Percentiles rank a stretch among this genome's conserved stretches.
These are phyloP conservation scores for Geotrichum restrictum DNA, from an alignment of 1,139 yeast species.

Conservation along the genomic window DNA sequence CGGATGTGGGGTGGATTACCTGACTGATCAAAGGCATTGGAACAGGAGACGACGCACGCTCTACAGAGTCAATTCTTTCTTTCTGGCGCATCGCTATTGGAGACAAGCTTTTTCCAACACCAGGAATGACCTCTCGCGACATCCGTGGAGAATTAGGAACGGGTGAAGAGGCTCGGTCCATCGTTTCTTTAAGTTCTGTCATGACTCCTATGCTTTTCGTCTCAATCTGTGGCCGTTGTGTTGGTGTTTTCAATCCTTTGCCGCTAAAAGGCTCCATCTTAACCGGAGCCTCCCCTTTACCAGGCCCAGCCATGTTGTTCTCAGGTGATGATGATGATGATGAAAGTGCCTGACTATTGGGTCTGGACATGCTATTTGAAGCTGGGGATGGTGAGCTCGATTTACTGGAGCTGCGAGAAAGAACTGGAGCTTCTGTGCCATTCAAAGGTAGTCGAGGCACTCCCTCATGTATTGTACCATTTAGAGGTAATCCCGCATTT, in stretches of 20 bases:
- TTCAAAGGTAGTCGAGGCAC: constrained; percentile 1
- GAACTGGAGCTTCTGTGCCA: background rate
- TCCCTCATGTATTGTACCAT: background rate
- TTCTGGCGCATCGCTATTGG: background rate
- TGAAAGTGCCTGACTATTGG: constrained; percentile 4
- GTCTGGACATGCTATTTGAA: constrained; percentile 8
- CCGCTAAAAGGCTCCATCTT: constrained; percentile 1
- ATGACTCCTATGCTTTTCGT: constrained; percentile 17
- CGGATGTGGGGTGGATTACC: constrained; percentile 10
- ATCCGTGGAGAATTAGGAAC: background rate
- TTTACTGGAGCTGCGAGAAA: constrained; percentile 12
- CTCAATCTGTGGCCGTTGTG: background rate
- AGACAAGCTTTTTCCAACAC: background rate
- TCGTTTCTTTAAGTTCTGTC: constrained; percentile 23
- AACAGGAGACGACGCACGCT: constrained; percentile 3
- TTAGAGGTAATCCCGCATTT: background rate
- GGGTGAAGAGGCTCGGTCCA: background rate
- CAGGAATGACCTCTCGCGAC: background rate
- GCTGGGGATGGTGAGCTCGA: constrained; percentile 13
- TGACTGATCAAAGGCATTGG: constrained; percentile 15
- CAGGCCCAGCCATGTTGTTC: background rate
- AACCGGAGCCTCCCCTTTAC: constrained; percentile 4
- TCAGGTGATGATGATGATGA: background rate
- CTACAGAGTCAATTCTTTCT: background rate
- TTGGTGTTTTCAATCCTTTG: background rate